Evolutionary conservation across 306 rosid species (phyloP).

Genomic region (Sechiopsis laciniata): DNA sequence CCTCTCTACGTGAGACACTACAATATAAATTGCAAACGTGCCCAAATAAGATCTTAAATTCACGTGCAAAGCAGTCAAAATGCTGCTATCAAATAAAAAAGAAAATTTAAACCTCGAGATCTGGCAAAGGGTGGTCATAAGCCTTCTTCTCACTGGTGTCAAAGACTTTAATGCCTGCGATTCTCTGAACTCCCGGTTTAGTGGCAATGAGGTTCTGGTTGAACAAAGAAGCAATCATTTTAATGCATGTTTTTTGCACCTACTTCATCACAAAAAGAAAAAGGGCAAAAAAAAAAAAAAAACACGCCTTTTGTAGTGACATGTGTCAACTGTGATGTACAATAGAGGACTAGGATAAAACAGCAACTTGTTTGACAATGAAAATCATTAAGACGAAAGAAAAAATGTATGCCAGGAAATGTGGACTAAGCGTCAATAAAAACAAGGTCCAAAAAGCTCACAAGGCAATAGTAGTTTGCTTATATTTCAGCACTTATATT

Average conservation of each 20-base stretch:
- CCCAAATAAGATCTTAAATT: not conserved
- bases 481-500: not conserved
- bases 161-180: slow-evolving; percentile 66
- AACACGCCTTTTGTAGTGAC: not conserved
- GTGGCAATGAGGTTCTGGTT: slow-evolving; percentile 85
- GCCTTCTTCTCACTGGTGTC: slow-evolving; percentile 65
- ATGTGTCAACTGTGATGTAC: not conserved
- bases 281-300: too few species aligned
- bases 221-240: slow-evolving; percentile 19
- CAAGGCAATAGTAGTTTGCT: not conserved
- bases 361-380: not conserved
- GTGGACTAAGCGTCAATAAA: not conserved
- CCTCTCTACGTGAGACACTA: not conserved
- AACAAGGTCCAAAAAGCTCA: slow-evolving; percentile 8
- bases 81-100: not conserved
- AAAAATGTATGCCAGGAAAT: not conserved
- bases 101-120: slow-evolving; percentile 66
- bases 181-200: slow-evolving; percentile 88
- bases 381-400: not conserved
- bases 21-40: not conserved
- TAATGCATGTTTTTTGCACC: not conserved
- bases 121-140: slow-evolving; percentile 73
- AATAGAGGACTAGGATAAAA: not conserved
- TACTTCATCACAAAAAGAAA: not conserved
- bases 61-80: not conserved